A percentile compares a stretch with the other conserved stretches of the same genome.
Evolutionary conservation across 352 stramenopile genomes (phyloP).

Genomic region (Paralagenidium karlingii): DNA sequence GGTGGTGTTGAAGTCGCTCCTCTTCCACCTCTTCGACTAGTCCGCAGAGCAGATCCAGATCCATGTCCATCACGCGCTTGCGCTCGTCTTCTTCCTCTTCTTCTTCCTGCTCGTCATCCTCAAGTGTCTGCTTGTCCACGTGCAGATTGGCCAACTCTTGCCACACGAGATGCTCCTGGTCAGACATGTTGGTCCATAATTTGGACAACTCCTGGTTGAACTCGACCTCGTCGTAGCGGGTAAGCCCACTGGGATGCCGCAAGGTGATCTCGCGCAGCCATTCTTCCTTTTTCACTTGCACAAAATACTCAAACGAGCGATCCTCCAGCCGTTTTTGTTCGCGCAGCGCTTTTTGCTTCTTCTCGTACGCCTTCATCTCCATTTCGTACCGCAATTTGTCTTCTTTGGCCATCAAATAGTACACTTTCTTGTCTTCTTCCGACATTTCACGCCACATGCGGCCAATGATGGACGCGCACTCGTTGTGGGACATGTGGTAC

Average conservation of each 20-base stretch:
- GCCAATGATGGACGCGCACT: constrained; percentile 41
- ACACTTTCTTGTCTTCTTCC: constrained; percentile 27
- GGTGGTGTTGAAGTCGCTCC: not conserved
- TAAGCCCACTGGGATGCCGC: too few species aligned
- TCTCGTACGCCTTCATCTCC: constrained; percentile 17
- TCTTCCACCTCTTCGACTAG: not conserved
- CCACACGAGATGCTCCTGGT: constrained; percentile 22
- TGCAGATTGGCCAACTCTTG: constrained; percentile 15
- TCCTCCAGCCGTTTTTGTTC: constrained; percentile 2
- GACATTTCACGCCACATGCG: constrained; percentile 47
- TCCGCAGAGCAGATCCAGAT: constrained; percentile 3
- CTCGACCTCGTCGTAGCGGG: constrained; percentile 11
- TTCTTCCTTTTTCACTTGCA: too few species aligned
- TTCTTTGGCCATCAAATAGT: constrained; percentile 32
- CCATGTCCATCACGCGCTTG: constrained; percentile 8
- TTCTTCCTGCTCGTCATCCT: constrained; percentile 4
- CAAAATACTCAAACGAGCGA: too few species aligned
- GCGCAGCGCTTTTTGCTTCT: constrained; percentile 2
- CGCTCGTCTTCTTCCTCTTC: constrained; percentile 13
- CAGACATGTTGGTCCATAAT: constrained; percentile 20
- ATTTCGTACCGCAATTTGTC: constrained; percentile 34
- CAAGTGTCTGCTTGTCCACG: not conserved
- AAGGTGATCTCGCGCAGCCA: constrained; percentile 13
- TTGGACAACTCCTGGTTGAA: constrained; percentile 13
- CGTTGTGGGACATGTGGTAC: constrained; percentile 56